Conservation (phyloP, 768 basidiomycete genomes). For the Chiua virens region DNA sequence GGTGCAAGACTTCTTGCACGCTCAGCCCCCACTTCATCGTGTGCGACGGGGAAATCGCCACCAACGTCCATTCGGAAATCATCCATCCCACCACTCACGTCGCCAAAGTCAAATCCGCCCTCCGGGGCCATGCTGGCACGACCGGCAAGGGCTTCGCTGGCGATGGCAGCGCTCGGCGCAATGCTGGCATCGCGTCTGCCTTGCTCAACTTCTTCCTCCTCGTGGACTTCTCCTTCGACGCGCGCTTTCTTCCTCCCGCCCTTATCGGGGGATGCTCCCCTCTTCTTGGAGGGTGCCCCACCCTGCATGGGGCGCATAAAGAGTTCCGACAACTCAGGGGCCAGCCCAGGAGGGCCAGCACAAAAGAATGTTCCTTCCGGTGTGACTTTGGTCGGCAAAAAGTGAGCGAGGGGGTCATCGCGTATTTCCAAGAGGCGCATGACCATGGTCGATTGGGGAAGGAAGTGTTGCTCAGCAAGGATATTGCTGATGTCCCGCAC, state of each 20-base stretch:
- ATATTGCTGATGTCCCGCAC: slow-evolving; percentile 64
- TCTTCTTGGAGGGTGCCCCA: slow-evolving; percentile 55
- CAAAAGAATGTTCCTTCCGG: slow-evolving; percentile 74
- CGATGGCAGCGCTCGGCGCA: slow-evolving; percentile 59
- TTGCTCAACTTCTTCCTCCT: slow-evolving; percentile 66
- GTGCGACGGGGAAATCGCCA: slow-evolving; percentile 41
- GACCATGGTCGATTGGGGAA: slow-evolving; percentile 81
- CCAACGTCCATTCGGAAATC: slow-evolving; percentile 73
- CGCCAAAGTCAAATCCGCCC: slow-evolving; percentile 60
- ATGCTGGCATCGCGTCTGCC: slow-evolving; percentile 66
- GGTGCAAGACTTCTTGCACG: slow-evolving; percentile 50
- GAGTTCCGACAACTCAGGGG: slow-evolving; percentile 77
- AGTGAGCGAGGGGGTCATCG: slow-evolving; percentile 80
- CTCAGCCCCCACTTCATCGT: slow-evolving; percentile 34
- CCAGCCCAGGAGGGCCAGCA: slow-evolving; percentile 81
- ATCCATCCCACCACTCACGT: slow-evolving; percentile 53
- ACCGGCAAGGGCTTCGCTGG: slow-evolving; percentile 54
- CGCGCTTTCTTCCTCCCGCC: slow-evolving; percentile 59
- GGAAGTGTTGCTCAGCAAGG: slow-evolving; percentile 76
- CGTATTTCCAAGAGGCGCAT: slow-evolving; percentile 87
- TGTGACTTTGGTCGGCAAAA: slow-evolving; percentile 78
- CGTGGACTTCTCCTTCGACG: slow-evolving; percentile 47
- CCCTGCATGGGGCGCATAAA: slow-evolving; percentile 75
- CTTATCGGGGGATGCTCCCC: slow-evolving; percentile 56
- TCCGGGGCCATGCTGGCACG: slow-evolving; percentile 55